Conservation (phyloP, 331 rosid genomes). For the Malus hybrid region DNA sequence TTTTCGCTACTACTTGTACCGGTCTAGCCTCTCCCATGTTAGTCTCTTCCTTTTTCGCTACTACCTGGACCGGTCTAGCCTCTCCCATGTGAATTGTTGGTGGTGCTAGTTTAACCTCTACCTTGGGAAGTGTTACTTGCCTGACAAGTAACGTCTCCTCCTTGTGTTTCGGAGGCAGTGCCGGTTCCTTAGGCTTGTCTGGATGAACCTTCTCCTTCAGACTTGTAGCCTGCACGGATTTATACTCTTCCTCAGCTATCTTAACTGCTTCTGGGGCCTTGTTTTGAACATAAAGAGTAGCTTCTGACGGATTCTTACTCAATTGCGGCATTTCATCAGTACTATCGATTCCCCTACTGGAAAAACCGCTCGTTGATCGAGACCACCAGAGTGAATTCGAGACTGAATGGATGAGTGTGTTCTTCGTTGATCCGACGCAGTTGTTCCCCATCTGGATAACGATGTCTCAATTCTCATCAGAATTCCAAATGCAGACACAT, state of each 20-base stretch:
- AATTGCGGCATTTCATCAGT: background rate
- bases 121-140: background rate
- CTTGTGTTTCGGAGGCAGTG: background rate
- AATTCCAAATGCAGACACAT: constrained; percentile 14
- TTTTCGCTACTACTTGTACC: background rate
- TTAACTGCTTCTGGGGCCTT: constrained; percentile 57
- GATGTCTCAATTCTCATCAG: constrained; percentile 1
- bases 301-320: constrained; percentile 8
- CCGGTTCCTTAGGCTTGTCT: background rate
- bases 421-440: constrained; percentile 41
- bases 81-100: background rate
- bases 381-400: constrained; percentile 42
- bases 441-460: constrained; percentile 70
- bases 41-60: background rate
- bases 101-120: constrained; percentile 5
- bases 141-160: constrained; percentile 1
- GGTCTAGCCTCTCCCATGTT: background rate
- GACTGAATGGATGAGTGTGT: constrained; percentile 21
- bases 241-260: constrained; percentile 24
- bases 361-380: constrained; percentile 9
- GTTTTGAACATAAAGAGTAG: constrained; percentile 21
- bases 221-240: background rate
- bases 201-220: constrained; percentile 7
- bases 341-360: background rate
- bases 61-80: background rate